Evolutionary conservation across 2,329 filamentous ascomycete species (phyloP).

Genomic region (Ascochyta fabae): DNA sequence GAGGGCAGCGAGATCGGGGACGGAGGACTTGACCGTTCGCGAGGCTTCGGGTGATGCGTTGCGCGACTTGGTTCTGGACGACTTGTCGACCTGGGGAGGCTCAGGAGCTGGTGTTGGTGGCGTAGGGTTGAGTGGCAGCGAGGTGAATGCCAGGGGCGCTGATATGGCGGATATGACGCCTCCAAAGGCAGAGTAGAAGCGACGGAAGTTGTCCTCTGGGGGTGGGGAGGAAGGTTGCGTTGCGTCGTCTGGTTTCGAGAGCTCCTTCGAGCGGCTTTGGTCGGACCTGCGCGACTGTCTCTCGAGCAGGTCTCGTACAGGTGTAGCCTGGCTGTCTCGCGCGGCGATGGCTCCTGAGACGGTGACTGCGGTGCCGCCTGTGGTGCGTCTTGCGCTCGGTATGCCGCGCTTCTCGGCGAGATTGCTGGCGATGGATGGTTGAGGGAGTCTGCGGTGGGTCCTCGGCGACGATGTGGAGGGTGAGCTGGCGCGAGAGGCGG

Average conservation of each 20-base stretch:
- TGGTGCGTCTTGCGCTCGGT: conserved; percentile 61
- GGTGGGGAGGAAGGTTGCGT: conserved; percentile 30
- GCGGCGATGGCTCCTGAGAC: conserved; percentile 74
- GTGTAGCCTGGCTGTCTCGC: conserved; percentile 38
- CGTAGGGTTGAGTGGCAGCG: conserved; percentile 70
- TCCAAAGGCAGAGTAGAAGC: conserved; percentile 92
- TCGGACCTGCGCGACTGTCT: conserved; percentile 41
- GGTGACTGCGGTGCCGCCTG: conserved; percentile 74
- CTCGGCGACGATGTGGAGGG: conserved; percentile 47
- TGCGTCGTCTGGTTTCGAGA: conserved; percentile 21
- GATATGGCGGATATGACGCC: conserved; percentile 87
- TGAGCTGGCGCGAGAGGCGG: conserved; percentile 31
- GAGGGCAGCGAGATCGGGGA: conserved; percentile 80
- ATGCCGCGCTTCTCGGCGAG: conserved; percentile 86
- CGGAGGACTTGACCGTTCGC: conserved; percentile 51
- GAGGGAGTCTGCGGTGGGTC: conserved; percentile 58
- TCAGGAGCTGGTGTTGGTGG: conserved; percentile 37
- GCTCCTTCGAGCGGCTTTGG: conserved; percentile 20
- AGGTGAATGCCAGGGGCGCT: conserved; percentile 89
- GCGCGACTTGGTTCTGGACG: conserved; percentile 32
- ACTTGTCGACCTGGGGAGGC: conserved; percentile 27
- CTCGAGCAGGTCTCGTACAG: conserved; percentile 42
- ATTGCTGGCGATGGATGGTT: conserved; percentile 88
- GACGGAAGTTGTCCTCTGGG: conserved; percentile 79
- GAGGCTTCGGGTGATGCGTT: conserved; percentile 39